These are phyloP conservation scores for Beverwykella pulmonaria DNA, from an alignment of 495 filamentous ascomycete genomes.

Conservation along the genomic window DNA sequence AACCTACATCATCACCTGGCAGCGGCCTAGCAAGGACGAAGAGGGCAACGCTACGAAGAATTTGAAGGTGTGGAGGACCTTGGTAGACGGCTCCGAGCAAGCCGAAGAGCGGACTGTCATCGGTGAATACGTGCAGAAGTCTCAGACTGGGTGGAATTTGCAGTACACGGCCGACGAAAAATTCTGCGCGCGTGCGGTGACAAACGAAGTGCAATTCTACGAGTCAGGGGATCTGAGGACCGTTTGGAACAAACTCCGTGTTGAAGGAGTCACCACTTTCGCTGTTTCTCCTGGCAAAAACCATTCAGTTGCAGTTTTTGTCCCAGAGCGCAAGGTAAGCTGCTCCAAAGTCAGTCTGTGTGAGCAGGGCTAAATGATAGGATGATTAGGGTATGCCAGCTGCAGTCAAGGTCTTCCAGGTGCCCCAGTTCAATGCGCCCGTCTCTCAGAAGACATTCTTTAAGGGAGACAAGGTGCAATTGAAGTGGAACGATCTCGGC, in stretches of 20 bases:
- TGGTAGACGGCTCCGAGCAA: conserved; percentile 56
- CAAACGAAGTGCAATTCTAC: conserved; percentile 97
- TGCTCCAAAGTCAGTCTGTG: neutral
- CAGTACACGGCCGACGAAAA: conserved; percentile 93
- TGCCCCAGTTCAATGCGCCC: conserved; percentile 76
- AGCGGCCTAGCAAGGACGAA: conserved; percentile 88
- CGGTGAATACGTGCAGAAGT: conserved; percentile 91
- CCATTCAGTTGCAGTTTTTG: conserved; percentile 87
- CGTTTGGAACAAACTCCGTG: conserved; percentile 92
- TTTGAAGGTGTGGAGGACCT: conserved; percentile 89
- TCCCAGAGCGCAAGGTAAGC: conserved; percentile 87
- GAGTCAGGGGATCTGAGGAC: conserved; percentile 78
- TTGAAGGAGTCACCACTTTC: conserved; percentile 90
- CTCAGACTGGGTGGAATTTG: conserved; percentile 93
- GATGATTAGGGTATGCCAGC: conserved; percentile 78
- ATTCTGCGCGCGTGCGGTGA: conserved; percentile 89
- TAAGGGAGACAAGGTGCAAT: conserved; percentile 97
- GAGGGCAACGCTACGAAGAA: conserved; percentile 92
- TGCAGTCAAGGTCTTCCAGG: conserved; percentile 88
- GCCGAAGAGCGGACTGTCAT: conserved; percentile 68
- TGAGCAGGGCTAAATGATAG: conserved; percentile 2
- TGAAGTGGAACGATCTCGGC: conserved; percentile 94
- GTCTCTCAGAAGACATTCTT: conserved; percentile 98
- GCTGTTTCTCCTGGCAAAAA: conserved; percentile 84
- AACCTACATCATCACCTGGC: conserved; percentile 94